Evolutionary conservation across 2,329 filamentous ascomycete species (phyloP).

Genomic region (Didymella exigua): DNA sequence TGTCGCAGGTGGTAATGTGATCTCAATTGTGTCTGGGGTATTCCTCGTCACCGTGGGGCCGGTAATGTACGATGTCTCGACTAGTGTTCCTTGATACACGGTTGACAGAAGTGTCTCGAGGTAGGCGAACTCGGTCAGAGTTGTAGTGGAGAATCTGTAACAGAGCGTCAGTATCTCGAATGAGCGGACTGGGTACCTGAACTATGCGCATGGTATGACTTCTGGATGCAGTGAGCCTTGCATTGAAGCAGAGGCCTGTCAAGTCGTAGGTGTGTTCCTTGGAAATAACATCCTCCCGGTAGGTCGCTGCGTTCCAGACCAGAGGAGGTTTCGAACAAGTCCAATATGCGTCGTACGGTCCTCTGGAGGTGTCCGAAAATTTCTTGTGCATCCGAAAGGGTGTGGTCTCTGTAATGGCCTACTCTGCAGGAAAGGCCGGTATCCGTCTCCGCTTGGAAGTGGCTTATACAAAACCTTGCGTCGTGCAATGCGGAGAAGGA

Average conservation of each 20-base stretch:
- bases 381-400: neutral
- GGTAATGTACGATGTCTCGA: neutral
- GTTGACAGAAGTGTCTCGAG: neutral
- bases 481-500: neutral
- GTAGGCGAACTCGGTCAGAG: neutral
- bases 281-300: no score
- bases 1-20: neutral
- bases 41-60: neutral
- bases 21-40: neutral
- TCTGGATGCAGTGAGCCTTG: neutral
- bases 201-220: neutral
- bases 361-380: no score
- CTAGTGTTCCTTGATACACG: neutral
- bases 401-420: neutral
- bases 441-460: neutral
- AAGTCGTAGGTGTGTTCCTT: no score
- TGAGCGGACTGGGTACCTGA: neutral
- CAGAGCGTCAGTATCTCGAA: neutral
- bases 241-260: neutral
- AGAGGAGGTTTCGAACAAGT: no score
- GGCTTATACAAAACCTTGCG: neutral
- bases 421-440: neutral
- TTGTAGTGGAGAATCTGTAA: neutral
- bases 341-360: no score
- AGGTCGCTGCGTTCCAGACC: no score